Percentiles rank a stretch among this genome's conserved stretches.
Evolutionary conservation across 345 rosid species (phyloP).

Genomic region (Moricandia moricandioides): DNA sequence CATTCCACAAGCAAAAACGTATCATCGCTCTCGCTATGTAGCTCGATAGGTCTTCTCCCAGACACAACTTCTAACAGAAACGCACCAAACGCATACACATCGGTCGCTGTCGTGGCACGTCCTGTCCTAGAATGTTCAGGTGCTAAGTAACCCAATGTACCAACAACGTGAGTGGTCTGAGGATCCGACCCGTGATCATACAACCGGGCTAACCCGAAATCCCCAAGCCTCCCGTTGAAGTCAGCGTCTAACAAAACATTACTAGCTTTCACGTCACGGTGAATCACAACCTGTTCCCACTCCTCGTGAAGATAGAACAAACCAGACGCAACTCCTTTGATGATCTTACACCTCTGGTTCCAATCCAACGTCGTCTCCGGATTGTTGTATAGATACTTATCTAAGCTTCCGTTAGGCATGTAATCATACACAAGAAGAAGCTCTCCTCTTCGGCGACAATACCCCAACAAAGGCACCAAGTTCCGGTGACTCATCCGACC

Average conservation of each 20-base stretch:
- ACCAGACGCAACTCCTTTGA: constrained; percentile 59
- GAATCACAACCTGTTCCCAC: constrained; percentile 68
- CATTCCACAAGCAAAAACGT: constrained; percentile 44
- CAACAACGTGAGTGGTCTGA: constrained; percentile 53
- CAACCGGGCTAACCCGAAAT: constrained; percentile 63
- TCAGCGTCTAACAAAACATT: constrained; percentile 59
- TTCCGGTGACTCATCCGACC: constrained; percentile 60
- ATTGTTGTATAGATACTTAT: constrained; percentile 47
- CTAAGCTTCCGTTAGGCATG: constrained; percentile 64
- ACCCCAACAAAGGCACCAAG: constrained; percentile 53
- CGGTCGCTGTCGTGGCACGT: constrained; percentile 47
- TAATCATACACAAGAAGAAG: constrained; percentile 59
- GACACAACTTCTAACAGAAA: constrained; percentile 60
- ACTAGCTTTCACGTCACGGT: constrained; percentile 64
- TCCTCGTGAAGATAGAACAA: constrained; percentile 60
- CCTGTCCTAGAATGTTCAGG: constrained; percentile 59
- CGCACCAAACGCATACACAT: constrained; percentile 61
- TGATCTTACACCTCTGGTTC: constrained; percentile 49
- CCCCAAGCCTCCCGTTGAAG: constrained; percentile 53
- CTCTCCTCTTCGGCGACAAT: constrained; percentile 59
- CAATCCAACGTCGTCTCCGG: constrained; percentile 48
- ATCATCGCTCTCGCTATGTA: constrained; percentile 20
- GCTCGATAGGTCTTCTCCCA: constrained; percentile 53
- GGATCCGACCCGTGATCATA: constrained; percentile 61
- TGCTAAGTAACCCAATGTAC: constrained; percentile 64